Percentiles rank a stretch among this genome's conserved stretches.
Conservation (phyloP, 352 stramenopile genomes). For the Pythium chondricola region DNA sequence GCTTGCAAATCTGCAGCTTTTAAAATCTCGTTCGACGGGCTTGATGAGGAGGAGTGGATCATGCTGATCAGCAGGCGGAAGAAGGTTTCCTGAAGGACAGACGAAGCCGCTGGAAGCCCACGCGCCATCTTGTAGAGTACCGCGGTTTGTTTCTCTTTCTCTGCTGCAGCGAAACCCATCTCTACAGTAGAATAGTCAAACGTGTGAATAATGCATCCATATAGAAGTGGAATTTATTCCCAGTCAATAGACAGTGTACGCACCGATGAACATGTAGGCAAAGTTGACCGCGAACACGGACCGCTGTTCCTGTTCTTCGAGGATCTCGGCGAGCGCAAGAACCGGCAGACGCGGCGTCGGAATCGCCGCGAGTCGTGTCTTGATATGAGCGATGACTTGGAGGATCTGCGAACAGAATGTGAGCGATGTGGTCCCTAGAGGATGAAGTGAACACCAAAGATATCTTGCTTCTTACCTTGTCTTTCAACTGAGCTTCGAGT, state of each 20-base stretch:
- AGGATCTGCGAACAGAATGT: conserved; percentile 40
- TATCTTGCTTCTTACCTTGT: conserved; percentile 38
- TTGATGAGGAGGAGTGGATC: conserved; percentile 23
- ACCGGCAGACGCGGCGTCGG: conserved; percentile 41
- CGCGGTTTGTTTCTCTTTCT: conserved; percentile 29
- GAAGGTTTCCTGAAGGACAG: conserved; percentile 51
- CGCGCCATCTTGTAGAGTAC: conserved; percentile 32
- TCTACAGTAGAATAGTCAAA: too few species aligned
- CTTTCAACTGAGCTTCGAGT: conserved; percentile 44
- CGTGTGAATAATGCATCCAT: not conserved
- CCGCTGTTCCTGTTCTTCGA: conserved; percentile 18
- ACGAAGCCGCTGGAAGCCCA: conserved; percentile 24
- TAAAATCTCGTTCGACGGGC: conserved; percentile 6
- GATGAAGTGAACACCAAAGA: not conserved
- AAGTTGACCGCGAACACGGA: conserved; percentile 61
- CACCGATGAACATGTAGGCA: conserved; percentile 71
- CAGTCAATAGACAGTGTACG: not conserved
- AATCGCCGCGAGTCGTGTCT: conserved; percentile 62
- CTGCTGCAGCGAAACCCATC: conserved; percentile 50
- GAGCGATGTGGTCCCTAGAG: too few species aligned
- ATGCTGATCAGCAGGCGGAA: conserved; percentile 54
- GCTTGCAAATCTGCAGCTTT: not conserved
- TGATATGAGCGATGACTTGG: conserved; percentile 65
- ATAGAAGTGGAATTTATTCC: not conserved
- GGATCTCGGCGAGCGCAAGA: conserved; percentile 32